Evolutionary conservation across 345 rosid species (phyloP), one percentile per base, ranked within the genome.

Genomic region (Linum tenue): DNA sequence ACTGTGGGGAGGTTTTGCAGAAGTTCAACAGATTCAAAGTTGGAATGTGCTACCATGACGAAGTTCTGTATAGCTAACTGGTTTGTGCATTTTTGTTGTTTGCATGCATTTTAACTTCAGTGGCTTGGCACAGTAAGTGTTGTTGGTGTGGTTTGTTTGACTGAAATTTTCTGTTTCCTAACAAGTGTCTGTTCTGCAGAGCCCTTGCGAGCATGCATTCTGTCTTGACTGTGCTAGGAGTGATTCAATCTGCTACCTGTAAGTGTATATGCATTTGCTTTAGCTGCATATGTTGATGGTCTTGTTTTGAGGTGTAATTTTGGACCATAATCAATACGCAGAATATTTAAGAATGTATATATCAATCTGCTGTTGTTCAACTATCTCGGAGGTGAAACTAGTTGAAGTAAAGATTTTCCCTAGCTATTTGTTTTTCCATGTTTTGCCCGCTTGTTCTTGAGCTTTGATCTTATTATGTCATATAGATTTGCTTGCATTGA

Each of bases 191-290:
- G 44, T 68, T 50, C 72, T 81, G 82, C 86, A 90, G 97, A 86
- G 85, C 71, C 97, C 99, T 40, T 94, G 97, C 60, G 99, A 90
- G 73, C 99, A 94, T 75, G 90, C 86, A 44, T 90, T 88, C 77
- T 90, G 97, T 64, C 92, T 88, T 1, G 95, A 94, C 70, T 94
- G 99, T 80, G 92, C 99, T 42, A 81, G 96, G 68, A 90, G 97
- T 41, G 99, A 94, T 79, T 90, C 99, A 61, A 81, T 83, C 10
- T 88, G 99, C 80, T 94, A 94, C 75, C 85, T 94, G 99, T 94
- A 85, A 86, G 95, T 31, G 48, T 36, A 38, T 67, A 16, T 44
- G 40, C 58, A 37, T 55, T 67, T 70, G 70, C 38, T 17, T 57
- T 17, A 10, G 38, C 60, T 57, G 12, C 5, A 17, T 3, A 37